These are phyloP conservation scores for Colletotrichum lini DNA, from an alignment of 2,329 filamentous ascomycete species.

Conservation along the genomic window DNA sequence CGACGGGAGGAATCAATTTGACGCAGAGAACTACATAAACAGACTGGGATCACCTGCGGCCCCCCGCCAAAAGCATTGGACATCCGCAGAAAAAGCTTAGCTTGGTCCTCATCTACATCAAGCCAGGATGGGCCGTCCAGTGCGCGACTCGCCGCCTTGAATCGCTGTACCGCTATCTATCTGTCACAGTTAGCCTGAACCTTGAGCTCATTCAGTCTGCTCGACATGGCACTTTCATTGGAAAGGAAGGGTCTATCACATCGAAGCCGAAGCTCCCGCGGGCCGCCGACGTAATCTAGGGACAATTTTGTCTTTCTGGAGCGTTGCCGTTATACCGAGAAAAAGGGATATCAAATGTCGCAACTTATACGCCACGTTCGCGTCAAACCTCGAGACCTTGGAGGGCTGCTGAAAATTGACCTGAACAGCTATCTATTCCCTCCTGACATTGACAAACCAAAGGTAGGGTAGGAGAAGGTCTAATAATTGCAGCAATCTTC, in stretches of 20 bases:
- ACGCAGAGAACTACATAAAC: not conserved
- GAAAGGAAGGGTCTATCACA: not conserved
- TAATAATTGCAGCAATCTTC: too few species aligned
- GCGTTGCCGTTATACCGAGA: not conserved
- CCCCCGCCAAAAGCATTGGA: not conserved
- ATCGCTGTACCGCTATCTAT: not conserved
- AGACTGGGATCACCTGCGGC: not conserved
- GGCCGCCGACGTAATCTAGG: not conserved
- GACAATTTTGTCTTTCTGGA: not conserved
- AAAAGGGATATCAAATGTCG: not conserved
- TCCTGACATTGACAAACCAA: too few species aligned
- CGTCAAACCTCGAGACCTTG: not conserved
- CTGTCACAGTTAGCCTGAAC: not conserved
- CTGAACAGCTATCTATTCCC: too few species aligned
- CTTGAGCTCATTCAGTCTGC: not conserved
- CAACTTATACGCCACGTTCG: not conserved
- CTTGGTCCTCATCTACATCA: slow-evolving; percentile 10
- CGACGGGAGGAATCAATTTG: not conserved
- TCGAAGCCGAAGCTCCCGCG: not conserved
- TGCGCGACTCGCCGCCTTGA: not conserved
- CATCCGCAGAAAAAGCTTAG: not conserved
- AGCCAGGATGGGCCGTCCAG: not conserved
- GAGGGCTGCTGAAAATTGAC: too few species aligned
- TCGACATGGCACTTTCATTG: not conserved
- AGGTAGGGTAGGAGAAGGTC: too few species aligned